A percentile compares a stretch with the other conserved stretches of the same genome.
Evolutionary conservation across 768 basidiomycete genomes (phyloP).

Genomic region (Serendipita sp.): DNA sequence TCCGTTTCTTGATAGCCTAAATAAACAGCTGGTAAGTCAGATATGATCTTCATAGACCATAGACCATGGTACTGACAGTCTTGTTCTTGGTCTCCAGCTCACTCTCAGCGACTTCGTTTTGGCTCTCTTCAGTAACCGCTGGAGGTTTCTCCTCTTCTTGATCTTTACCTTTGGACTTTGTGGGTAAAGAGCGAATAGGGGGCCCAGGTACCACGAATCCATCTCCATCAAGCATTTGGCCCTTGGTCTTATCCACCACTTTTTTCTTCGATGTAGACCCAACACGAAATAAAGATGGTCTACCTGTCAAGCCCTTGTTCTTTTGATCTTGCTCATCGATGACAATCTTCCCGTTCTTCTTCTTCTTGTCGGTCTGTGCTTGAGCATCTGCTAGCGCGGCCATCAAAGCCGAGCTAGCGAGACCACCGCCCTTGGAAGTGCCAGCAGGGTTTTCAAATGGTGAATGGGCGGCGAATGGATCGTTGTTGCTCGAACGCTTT

Average conservation of each 20-base stretch:
- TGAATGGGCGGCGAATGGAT: neutral
- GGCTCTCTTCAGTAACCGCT: neutral
- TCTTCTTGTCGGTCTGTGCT: neutral
- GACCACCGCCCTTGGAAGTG: neutral
- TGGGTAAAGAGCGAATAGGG: neutral
- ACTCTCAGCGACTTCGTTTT: neutral
- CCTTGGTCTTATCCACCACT: neutral
- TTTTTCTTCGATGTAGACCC: neutral
- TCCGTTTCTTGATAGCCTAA: constrained; percentile 2
- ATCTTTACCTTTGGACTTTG: neutral
- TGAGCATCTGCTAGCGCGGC: neutral
- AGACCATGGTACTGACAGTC: neutral
- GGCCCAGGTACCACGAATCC: neutral
- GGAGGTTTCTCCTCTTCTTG: neutral
- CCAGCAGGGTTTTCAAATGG: neutral
- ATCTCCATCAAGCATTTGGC: neutral
- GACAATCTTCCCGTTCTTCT: neutral
- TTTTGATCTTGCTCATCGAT: neutral
- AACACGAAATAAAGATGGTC: neutral
- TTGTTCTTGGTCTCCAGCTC: constrained; percentile 4
- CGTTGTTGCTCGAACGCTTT: neutral
- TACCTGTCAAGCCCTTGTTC: neutral
- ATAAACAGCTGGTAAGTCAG: neutral
- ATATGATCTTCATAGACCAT: neutral
- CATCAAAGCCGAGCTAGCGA: neutral